Percentiles rank a stretch among this genome's conserved stretches.
Conservation (phyloP, 345 rosid species). For the Turnera subulata region DNA sequence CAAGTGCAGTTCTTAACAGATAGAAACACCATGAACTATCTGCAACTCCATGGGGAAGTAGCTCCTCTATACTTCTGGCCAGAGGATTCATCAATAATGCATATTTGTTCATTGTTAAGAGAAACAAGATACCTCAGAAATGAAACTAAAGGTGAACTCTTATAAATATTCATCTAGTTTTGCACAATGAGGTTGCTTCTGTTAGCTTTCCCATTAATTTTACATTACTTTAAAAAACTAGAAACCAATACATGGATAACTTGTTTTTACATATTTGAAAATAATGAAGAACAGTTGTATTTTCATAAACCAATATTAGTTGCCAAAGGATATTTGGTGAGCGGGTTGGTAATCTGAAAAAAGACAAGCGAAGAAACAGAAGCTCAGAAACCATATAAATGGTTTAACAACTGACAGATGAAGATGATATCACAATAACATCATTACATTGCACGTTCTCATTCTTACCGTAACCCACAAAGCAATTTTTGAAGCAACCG, state of each 20-base stretch:
- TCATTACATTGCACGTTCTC: not conserved
- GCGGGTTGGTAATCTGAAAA: conserved; percentile 80
- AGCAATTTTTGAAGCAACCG: conserved; percentile 61
- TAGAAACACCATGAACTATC: conserved; percentile 53
- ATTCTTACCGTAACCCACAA: conserved; percentile 79
- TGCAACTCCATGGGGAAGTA: conserved; percentile 52
- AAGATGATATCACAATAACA: not conserved
- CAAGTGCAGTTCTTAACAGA: conserved; percentile 69
- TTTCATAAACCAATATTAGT: not conserved
- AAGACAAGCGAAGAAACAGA: conserved; percentile 2
- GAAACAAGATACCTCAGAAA: conserved; percentile 1
- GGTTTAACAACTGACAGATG: not conserved
- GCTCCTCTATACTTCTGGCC: conserved; percentile 88
- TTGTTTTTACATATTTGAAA: too few relatives aligned
- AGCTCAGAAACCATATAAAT: conserved; percentile 17
- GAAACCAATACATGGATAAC: too few relatives aligned
- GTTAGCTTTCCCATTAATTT: too few relatives aligned
- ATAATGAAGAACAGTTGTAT: too few relatives aligned
- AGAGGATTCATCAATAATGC: conserved; percentile 82
- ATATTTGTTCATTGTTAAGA: conserved; percentile 45
- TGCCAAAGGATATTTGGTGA: conserved; percentile 77
- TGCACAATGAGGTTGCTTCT: too few relatives aligned
- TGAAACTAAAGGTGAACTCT: too few relatives aligned
- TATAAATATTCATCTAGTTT: too few relatives aligned
- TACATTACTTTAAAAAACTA: too few relatives aligned